Base-by-base conservation (phyloP, 2,329 filamentous ascomycete species). In the Colletotrichum melonis region DNA sequence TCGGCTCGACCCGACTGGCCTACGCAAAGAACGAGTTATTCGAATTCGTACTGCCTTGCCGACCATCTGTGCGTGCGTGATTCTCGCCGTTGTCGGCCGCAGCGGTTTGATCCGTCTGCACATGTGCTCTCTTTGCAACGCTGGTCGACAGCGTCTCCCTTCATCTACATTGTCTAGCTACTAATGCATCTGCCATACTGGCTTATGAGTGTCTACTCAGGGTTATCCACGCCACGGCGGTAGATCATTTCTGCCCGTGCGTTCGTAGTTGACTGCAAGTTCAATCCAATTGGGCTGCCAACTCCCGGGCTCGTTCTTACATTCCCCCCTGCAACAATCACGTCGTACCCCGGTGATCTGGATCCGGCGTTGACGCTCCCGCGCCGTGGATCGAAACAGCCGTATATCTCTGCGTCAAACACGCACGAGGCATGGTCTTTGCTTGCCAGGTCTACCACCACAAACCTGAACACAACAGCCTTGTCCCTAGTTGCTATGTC, bases 381-480 rank as follows among this genome's bases (percentile, higher is more conserved):
- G 65, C 24, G 30, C 26, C 42, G 32, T 32, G 32, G 59, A 58
- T 59, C 63, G 69, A 69, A 59, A 69, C 19, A 42, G 42, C 54
- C 30, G 42, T 22, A 42, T 66, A 54, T 59, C 30, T 54, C 49
- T n/a, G 38, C 54, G 26, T 63, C 69, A 72, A 72, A 72, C 59
- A 54, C 6, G 58, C 58, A 46, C 42, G 62, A 46, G 46, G 66
- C 66, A 63, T 26, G 4, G 46, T 16, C 35, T 16, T 46, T 57
- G 22, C 42, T 62, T 28, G 30, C 46, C 46, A 32, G 46, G 22
- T 32, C 56, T 14, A 19, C 35, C 28, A 4, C 59, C 19, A 38
- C 30, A n/a, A 12, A 14, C 5, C 63, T 59, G 49, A 14, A 11
- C 19, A 24, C n/a, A 12, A n/a, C 22, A 30, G 42, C 42, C 42